These are phyloP conservation scores for Ceratocystiopsis sp. DNA, from an alignment of 2,329 filamentous ascomycete species.

Conservation along the genomic window DNA sequence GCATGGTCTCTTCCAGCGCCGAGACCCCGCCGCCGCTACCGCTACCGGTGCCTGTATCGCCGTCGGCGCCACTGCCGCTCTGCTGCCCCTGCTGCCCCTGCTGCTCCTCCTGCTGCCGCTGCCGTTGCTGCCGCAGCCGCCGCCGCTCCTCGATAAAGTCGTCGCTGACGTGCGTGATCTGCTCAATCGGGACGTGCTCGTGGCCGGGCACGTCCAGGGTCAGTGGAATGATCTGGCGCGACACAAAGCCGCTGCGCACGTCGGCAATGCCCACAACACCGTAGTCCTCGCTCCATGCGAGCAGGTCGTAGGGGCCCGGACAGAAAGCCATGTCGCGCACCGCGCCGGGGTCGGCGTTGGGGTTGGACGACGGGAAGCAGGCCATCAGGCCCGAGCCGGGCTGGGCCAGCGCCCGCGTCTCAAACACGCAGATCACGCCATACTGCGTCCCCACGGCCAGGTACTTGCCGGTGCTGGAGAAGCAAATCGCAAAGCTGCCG, in stretches of 20 bases:
- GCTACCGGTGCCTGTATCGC: too few relatives aligned
- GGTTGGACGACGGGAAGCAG: constrained; percentile 61
- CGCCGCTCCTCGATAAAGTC: constrained; percentile 26
- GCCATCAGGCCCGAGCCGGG: constrained; percentile 47
- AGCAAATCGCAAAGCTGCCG: constrained; percentile 64
- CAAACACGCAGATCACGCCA: constrained; percentile 61
- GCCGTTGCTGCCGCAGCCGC: constrained; percentile 23
- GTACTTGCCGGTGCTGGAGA: constrained; percentile 53
- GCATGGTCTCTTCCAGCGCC: background rate
- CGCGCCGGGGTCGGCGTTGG: constrained; percentile 54
- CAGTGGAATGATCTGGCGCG: constrained; percentile 52
- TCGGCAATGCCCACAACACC: constrained; percentile 60
- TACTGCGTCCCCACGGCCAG: constrained; percentile 68
- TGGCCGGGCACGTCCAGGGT: constrained; percentile 34
- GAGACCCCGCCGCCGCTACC: too few relatives aligned
- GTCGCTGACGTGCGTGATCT: background rate
- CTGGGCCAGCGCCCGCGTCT: constrained; percentile 32
- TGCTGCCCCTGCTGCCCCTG: too few relatives aligned
- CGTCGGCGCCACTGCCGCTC: too few relatives aligned
- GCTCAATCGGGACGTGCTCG: constrained; percentile 35
- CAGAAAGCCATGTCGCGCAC: constrained; percentile 86
- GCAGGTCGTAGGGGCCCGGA: constrained; percentile 72
- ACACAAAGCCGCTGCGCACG: constrained; percentile 46
- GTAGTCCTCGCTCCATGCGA: constrained; percentile 88
- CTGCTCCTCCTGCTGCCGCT: constrained; percentile 11